A percentile compares a stretch with the other conserved stretches of the same genome.
phyloP scores from a whole-genome alignment of 192 early-diverging fungal species.

The Pilobolus umbonatus region DNA sequence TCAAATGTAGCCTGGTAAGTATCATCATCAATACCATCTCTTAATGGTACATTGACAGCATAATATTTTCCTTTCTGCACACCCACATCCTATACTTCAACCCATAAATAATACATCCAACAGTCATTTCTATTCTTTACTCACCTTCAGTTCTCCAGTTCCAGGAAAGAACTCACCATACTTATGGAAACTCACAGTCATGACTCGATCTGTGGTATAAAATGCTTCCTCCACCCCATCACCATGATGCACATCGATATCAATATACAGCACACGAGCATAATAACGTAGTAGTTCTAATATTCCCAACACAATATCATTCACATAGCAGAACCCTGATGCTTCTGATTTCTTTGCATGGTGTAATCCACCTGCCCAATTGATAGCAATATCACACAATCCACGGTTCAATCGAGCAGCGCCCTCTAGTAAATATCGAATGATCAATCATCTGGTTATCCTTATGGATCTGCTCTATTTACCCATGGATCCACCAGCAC shows the following conservation, averaged over 20 bases:
- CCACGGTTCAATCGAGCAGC: conserved; percentile 81
- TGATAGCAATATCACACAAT: conserved; percentile 81
- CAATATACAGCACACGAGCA: conserved; percentile 93
- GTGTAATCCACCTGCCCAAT: conserved; percentile 90
- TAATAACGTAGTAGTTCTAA: conserved; percentile 53
- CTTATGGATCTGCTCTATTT: not conserved
- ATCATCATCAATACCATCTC: conserved; percentile 94
- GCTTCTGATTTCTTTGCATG: conserved; percentile 81
- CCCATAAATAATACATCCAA: not conserved
- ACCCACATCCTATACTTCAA: conserved; percentile 73
- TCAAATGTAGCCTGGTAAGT: conserved; percentile 69
- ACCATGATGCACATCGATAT: conserved; percentile 90
- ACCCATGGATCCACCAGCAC: conserved; percentile 89
- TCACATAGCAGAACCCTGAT: conserved; percentile 93
- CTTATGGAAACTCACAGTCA: conserved; percentile 94
- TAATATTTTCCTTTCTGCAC: conserved; percentile 85
- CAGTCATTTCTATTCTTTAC: not conserved
- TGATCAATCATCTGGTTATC: not conserved
- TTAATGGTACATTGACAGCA: conserved; percentile 90
- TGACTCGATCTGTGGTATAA: conserved; percentile 88
- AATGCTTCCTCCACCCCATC: conserved; percentile 96
- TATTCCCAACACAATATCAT: conserved; percentile 84
- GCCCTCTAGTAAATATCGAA: conserved; percentile 50
- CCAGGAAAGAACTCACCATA: conserved; percentile 97
- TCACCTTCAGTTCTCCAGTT: conserved; percentile 70